Evolutionary conservation across 2,329 filamentous ascomycete genomes (phyloP).

Genomic region (Aspergillus piperis): DNA sequence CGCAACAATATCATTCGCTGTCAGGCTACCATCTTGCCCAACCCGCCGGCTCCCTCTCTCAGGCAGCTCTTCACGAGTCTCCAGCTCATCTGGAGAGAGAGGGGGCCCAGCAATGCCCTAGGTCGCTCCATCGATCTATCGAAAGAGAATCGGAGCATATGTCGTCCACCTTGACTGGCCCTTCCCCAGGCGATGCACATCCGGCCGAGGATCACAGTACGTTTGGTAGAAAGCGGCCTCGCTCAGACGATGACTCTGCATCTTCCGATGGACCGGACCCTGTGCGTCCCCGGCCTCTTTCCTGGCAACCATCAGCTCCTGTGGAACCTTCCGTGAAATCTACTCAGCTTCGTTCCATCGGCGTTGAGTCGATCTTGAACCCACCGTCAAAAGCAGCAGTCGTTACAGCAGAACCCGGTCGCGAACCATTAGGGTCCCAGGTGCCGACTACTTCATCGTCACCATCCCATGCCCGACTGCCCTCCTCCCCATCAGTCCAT

Average conservation of each 20-base stretch:
- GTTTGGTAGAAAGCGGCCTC: slow-evolving; percentile 28
- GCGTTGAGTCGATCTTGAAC: slow-evolving; percentile 46
- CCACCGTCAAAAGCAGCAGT: slow-evolving; percentile 32
- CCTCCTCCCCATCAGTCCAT: slow-evolving; percentile 32
- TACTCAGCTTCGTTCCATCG: slow-evolving; percentile 38
- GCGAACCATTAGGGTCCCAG: slow-evolving; percentile 28
- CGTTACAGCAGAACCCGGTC: slow-evolving; percentile 20
- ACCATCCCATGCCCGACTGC: slow-evolving; percentile 28
- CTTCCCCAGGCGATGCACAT: slow-evolving; percentile 32
- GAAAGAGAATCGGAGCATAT: slow-evolving; percentile 40
- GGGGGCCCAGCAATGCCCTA: slow-evolving; percentile 42
- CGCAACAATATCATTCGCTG: slow-evolving; percentile 35
- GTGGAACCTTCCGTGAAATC: slow-evolving; percentile 38
- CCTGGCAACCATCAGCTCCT: slow-evolving; percentile 40
- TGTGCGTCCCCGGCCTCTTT: slow-evolving; percentile 32
- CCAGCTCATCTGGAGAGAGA: slow-evolving; percentile 40
- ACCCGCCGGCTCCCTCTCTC: slow-evolving; percentile 40
- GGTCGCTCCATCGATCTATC: slow-evolving; percentile 26
- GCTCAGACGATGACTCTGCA: slow-evolving; percentile 18
- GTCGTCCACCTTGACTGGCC: slow-evolving; percentile 38
- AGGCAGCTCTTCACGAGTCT: slow-evolving; percentile 34
- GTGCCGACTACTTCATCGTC: slow-evolving; percentile 16
- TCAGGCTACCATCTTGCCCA: slow-evolving; percentile 27
- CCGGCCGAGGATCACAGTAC: slow-evolving; percentile 23
- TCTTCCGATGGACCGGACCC: slow-evolving; percentile 27